Percentiles rank a stretch among this genome's conserved stretches.
phyloP scores from a whole-genome alignment of 164 flowering plant species.

The Cinnamomum micranthum region DNA sequence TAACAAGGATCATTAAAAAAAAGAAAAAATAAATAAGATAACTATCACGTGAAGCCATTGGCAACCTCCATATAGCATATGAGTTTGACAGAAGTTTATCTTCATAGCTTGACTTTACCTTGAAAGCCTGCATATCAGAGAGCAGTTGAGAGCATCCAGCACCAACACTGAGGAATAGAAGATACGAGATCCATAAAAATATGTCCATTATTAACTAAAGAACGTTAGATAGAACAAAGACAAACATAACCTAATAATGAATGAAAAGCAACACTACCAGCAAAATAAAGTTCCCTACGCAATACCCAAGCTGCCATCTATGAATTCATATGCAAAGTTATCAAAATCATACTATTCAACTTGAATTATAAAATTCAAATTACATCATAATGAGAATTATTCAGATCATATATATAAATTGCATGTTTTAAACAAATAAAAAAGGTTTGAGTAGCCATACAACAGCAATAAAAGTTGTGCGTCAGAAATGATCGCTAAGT shows the following conservation, averaged over 20 bases:
- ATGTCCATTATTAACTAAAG: not conserved
- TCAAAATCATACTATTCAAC: too few relatives aligned
- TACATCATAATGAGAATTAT: too few relatives aligned
- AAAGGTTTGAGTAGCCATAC: too few relatives aligned
- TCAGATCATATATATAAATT: too few relatives aligned
- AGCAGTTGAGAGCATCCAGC: slow-evolving; percentile 99
- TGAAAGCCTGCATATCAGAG: slow-evolving; percentile 99
- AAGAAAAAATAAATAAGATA: too few relatives aligned
- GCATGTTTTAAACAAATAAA: too few relatives aligned
- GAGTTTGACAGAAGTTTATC: not conserved
- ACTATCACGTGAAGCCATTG: not conserved
- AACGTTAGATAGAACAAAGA: not conserved
- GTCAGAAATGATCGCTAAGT: too few relatives aligned
- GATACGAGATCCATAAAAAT: slow-evolving; percentile 6
- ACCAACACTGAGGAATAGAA: slow-evolving; percentile 65
- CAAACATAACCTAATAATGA: not conserved
- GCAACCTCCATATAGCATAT: not conserved
- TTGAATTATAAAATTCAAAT: too few relatives aligned
- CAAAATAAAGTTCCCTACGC: not conserved
- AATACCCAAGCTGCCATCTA: not conserved
- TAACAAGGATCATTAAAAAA: not conserved
- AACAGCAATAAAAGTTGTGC: too few relatives aligned
- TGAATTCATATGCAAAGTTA: not conserved
- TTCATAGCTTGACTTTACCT: slow-evolving; percentile 43
- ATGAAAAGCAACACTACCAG: not conserved